Conservation (phyloP, 2,329 filamentous ascomycete species). For the Elsinoe arachidis region DNA sequence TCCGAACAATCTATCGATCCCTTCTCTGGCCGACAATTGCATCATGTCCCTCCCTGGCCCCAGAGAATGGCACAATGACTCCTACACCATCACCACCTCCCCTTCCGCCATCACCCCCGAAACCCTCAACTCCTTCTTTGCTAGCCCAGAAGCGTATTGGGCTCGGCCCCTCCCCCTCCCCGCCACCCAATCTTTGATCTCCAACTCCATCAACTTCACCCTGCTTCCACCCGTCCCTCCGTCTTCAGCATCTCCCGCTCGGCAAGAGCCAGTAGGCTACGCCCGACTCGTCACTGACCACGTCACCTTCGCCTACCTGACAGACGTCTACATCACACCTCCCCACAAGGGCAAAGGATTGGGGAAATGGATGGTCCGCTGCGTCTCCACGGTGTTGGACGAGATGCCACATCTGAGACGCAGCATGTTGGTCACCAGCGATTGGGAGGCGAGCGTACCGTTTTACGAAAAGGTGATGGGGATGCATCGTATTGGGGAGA, state of each 20-base stretch:
- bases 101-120: background rate
- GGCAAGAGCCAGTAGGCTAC: conserved; percentile 19
- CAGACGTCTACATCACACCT: conserved; percentile 21
- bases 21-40: background rate
- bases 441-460: conserved; percentile 23
- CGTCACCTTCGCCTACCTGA: conserved; percentile 21
- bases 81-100: background rate
- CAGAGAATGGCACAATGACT: background rate
- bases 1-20: background rate
- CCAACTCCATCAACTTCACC: conserved; percentile 23
- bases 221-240: conserved; percentile 18
- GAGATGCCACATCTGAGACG: conserved; percentile 8
- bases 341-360: conserved; percentile 18
- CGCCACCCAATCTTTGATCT: conserved; percentile 19
- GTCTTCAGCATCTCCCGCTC: conserved; percentile 13
- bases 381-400: conserved; percentile 13
- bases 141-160: conserved; percentile 25
- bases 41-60: background rate
- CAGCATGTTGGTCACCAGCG: conserved; percentile 1
- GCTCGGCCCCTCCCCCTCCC: conserved; percentile 19
- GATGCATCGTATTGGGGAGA: conserved; percentile 18
- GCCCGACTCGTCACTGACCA: conserved; percentile 23
- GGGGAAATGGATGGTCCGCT: conserved; percentile 20
- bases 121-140: conserved; percentile 16
- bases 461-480: conserved; percentile 21